phyloP scores from a whole-genome alignment of 1,139 yeast genomes.

The Suhomyces taliae region DNA sequence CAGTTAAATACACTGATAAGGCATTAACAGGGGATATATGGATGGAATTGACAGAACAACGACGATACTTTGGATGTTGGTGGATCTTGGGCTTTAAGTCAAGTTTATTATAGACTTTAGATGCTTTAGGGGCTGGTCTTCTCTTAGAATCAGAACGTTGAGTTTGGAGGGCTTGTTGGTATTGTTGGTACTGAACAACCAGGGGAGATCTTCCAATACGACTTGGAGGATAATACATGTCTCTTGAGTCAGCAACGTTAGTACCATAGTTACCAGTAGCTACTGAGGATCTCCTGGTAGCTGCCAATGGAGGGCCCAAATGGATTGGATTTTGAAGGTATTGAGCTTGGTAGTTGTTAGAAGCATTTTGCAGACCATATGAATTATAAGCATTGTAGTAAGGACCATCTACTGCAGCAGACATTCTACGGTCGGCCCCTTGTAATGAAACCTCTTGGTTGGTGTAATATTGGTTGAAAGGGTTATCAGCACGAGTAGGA shows the following conservation, averaged over 20 bases:
- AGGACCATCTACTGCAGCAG: constrained; percentile 41
- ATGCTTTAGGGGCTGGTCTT: constrained; percentile 40
- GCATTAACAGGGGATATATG: constrained; percentile 88
- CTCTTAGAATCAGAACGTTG: constrained; percentile 23
- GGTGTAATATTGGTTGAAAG: constrained; percentile 47
- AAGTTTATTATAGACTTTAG: constrained; percentile 37
- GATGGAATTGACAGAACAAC: constrained; percentile 76
- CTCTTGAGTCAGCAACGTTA: constrained; percentile 8
- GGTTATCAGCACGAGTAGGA: constrained; percentile 50
- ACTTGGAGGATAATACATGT: constrained; percentile 13
- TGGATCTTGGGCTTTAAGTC: constrained; percentile 68
- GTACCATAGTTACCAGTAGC: constrained; percentile 8
- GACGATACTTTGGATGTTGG: constrained; percentile 70
- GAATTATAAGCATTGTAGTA: constrained; percentile 15
- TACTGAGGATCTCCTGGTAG: constrained; percentile 14
- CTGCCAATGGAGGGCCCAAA: constrained; percentile 9
- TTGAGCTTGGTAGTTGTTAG: constrained; percentile 11
- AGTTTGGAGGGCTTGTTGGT: constrained; percentile 32
- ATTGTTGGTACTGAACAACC: constrained; percentile 42
- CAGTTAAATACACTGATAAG: constrained; percentile 71
- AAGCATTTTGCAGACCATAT: constrained; percentile 6
- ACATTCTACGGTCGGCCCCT: constrained; percentile 40
- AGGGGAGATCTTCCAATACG: constrained; percentile 33
- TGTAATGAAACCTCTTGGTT: constrained; percentile 37
- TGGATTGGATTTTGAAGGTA: constrained; percentile 12